A percentile compares a stretch with the other conserved stretches of the same genome.
Conservation (phyloP, 257 asterid species). For the Jacaranda copaia region DNA sequence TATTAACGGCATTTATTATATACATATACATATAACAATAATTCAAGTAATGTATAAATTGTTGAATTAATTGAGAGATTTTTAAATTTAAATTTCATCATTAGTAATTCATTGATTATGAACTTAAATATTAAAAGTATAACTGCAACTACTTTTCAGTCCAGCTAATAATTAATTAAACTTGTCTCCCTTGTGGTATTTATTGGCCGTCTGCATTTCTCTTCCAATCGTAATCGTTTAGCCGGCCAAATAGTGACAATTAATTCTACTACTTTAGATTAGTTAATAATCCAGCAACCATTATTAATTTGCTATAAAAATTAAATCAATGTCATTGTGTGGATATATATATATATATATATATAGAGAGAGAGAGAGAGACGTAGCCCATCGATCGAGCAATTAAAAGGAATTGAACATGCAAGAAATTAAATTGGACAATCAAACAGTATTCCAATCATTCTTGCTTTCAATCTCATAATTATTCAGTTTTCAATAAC, state of each 20-base stretch:
- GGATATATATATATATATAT: no score
- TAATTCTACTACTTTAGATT: slow-evolving; percentile 15
- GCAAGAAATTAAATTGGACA: slow-evolving; percentile 15
- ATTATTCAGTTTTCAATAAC: not conserved
- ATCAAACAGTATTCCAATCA: slow-evolving; percentile 26
- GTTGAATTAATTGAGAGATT: not conserved
- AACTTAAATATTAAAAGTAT: no score
- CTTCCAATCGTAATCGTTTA: not conserved
- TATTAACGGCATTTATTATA: no score
- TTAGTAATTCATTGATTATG: not conserved
- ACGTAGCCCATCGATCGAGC: no score
- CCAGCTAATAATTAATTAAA: not conserved
- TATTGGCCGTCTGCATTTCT: slow-evolving; percentile 5
- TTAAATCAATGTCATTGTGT: slow-evolving; percentile 7
- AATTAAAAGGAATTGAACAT: not conserved
- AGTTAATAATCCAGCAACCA: slow-evolving; percentile 9
- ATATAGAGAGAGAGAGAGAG: no score
- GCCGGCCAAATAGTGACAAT: slow-evolving; percentile 10
- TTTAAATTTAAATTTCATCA: not conserved
- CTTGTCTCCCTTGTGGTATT: not conserved
- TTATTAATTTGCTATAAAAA: slow-evolving; percentile 1
- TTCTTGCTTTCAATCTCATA: slow-evolving; percentile 1
- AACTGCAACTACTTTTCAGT: not conserved
- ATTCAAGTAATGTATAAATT: not conserved
- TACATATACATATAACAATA: no score